These are phyloP conservation scores for Penicillium waksmanii DNA, from an alignment of 495 filamentous ascomycete genomes.

Conservation along the genomic window DNA sequence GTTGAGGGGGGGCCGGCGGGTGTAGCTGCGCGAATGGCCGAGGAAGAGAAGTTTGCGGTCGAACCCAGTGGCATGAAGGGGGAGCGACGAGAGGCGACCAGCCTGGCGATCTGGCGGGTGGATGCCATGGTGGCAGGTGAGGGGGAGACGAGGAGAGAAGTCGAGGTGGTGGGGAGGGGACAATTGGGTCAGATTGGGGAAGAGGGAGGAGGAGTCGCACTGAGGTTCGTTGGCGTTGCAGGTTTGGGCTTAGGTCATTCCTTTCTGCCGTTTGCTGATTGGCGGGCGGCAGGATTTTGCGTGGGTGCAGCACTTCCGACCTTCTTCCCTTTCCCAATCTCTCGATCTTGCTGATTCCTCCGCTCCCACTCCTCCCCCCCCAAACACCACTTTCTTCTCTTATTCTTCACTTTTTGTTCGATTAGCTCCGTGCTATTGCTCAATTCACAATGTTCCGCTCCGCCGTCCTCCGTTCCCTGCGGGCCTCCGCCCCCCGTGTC, in stretches of 20 bases:
- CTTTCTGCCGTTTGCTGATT: constrained; percentile 50
- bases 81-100: constrained; percentile 54
- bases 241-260: constrained; percentile 53
- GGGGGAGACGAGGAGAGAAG: constrained; percentile 21
- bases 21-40: constrained; percentile 62
- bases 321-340: constrained; percentile 20
- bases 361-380: constrained; percentile 22
- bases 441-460: constrained; percentile 79
- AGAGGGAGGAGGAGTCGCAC: constrained; percentile 6
- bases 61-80: constrained; percentile 47
- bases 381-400: constrained; percentile 12
- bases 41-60: constrained; percentile 66
- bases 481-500: constrained; percentile 61
- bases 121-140: constrained; percentile 52
- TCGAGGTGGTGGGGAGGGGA: constrained; percentile 25
- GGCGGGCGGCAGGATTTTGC: constrained; percentile 50
- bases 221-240: constrained; percentile 37
- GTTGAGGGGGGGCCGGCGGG: constrained; percentile 73
- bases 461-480: constrained; percentile 69
- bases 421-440: constrained; percentile 31
- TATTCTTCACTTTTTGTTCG: constrained; percentile 16
- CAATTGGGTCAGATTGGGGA: constrained; percentile 7
- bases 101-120: constrained; percentile 53
- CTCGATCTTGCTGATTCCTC: constrained; percentile 15
- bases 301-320: constrained; percentile 32